Base-by-base conservation (phyloP, 306 rosid genomes). In the Rosa persica region DNA sequence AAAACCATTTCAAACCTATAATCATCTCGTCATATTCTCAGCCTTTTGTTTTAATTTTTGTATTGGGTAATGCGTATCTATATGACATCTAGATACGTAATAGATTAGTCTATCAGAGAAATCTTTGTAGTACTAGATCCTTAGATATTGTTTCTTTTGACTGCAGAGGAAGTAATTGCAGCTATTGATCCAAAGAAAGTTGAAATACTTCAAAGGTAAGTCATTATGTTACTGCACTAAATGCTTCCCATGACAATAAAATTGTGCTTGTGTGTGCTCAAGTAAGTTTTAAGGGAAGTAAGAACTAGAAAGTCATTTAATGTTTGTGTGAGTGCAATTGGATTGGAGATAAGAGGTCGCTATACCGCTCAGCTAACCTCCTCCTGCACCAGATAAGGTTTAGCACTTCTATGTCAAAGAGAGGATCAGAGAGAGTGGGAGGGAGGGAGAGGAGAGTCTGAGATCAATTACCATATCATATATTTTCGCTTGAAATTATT, bases 141-240 rank as follows among this genome's bases (percentile, higher is more conserved):
- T 81, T 73, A 72, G 51, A 66, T 79, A 12, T 72, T 74, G 13
- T 58, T 84, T 52, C 8, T 75, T 78, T 79, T 34, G 83, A 46
- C 79, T 81, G 83, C 96, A 95, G 98, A 92, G 81, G 89, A 84
- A 78, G 97, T 95, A 62, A 83, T 95, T 87, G 82, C 88, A 52
- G 90, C 98, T 58, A 90, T 95, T 85, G 97, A 92, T 86, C 86
- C 93, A n/a, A 92, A 86, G 81, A 92, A 95, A 89, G 90, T 90
- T 57, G 98, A 91, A 76, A 95, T 95, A 80, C 88, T 88, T 73
- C 98, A 90, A 81, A 92, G 98, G 98, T 92, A 88, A 39, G 84
- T 66, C 67, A 67, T 62, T 75, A 66, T 74, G 17, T 40, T 66
- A 38, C 61, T 57, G 51, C 48, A 44, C 46, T 69, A 67, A 51